phyloP scores from a whole-genome alignment of 202 grass and related monocot species.

The Setaria italica region DNA sequence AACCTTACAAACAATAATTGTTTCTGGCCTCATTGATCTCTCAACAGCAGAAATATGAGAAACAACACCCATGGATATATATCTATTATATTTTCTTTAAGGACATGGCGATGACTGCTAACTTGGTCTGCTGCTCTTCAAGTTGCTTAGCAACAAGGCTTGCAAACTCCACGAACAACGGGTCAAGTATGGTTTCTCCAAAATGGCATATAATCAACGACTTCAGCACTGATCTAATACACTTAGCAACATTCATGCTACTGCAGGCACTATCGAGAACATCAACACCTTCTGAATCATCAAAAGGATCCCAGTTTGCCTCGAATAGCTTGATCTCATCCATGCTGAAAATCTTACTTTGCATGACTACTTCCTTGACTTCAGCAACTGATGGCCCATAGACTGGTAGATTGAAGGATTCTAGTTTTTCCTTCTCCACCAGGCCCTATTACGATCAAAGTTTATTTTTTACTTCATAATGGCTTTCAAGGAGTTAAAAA shows the following conservation, averaged over 20 bases:
- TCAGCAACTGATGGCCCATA: slow-evolving; percentile 35
- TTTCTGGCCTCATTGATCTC: too few species aligned
- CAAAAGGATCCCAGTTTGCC: slow-evolving; percentile 43
- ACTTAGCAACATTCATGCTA: slow-evolving; percentile 2
- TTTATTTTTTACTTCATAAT: too few species aligned
- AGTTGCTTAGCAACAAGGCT: background rate
- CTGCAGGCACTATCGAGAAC: background rate
- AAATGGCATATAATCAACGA: slow-evolving; percentile 45
- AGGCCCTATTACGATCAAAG: background rate
- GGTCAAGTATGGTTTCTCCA: background rate
- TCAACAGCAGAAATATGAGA: too few species aligned
- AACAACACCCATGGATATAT: too few species aligned
- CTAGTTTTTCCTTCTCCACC: slow-evolving; percentile 33
- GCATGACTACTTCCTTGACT: slow-evolving; percentile 14
- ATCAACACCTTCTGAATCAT: background rate
- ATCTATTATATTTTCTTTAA: too few species aligned
- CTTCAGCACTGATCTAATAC: slow-evolving; percentile 39
- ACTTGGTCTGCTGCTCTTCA: background rate
- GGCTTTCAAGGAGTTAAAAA: background rate
- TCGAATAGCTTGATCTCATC: slow-evolving; percentile 19
- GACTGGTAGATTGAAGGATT: slow-evolving; percentile 31
- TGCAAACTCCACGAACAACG: background rate
- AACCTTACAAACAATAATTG: too few species aligned
- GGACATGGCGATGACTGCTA: too few species aligned
- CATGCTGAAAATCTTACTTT: background rate